Conservation (phyloP, 148 eudicot species). For the Chenopodium quinoa region DNA sequence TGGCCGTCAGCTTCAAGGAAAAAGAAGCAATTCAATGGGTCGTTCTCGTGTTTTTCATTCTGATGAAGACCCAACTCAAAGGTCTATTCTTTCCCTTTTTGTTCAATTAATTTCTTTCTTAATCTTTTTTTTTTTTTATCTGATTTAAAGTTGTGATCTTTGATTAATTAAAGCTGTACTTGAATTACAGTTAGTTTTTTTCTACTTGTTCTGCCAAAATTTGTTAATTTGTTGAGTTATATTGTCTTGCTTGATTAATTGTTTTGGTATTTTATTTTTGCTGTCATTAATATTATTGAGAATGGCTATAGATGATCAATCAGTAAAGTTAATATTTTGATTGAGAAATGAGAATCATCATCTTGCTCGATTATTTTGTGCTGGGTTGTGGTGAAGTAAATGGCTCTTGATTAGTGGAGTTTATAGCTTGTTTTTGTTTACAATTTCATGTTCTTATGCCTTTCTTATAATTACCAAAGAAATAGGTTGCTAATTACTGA, state of each 20-base stretch:
- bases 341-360: too few relatives aligned
- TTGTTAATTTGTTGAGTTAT: not conserved
- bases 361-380: not conserved
- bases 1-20: not conserved
- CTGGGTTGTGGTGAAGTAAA: not conserved
- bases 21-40: constrained; percentile 32
- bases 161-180: not conserved
- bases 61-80: constrained; percentile 54
- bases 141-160: not conserved
- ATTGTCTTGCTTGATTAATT: not conserved
- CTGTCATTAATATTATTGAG: not conserved
- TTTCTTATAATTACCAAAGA: not conserved
- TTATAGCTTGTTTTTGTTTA: too few relatives aligned
- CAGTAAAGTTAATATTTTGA: not conserved
- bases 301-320: not conserved
- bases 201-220: not conserved
- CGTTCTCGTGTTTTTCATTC: constrained; percentile 50
- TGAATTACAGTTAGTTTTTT: not conserved
- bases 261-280: not conserved
- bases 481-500: not conserved
- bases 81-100: constrained; percentile 26
- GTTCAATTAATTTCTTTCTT: not conserved
- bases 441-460: not conserved
- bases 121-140: not conserved
- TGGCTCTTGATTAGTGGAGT: too few relatives aligned